Evolutionary conservation across 169 alveolate species (phyloP).

Genomic region (Eimeria sp.): DNA sequence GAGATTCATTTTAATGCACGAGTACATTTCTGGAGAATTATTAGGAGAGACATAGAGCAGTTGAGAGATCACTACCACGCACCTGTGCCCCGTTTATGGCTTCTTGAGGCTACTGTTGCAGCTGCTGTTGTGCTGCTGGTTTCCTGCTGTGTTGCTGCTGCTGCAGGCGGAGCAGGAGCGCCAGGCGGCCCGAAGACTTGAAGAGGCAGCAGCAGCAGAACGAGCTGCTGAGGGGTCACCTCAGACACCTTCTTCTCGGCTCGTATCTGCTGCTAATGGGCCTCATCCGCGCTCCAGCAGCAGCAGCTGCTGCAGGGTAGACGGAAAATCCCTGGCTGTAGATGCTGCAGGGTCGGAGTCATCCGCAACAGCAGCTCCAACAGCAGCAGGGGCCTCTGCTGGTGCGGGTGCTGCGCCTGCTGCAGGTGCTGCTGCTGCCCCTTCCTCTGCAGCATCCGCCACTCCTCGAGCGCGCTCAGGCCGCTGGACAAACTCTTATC

Average conservation of each 20-base stretch:
- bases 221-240: constrained; percentile 38
- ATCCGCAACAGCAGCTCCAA: not conserved
- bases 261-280: constrained; percentile 35
- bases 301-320: constrained; percentile 36
- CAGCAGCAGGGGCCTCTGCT: not conserved
- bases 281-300: constrained; percentile 22
- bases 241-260: constrained; percentile 23
- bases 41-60: too few species aligned
- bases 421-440: constrained; percentile 1
- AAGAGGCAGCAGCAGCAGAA: constrained; percentile 59
- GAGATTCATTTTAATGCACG: too few species aligned
- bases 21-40: too few species aligned
- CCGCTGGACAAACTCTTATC: constrained; percentile 25
- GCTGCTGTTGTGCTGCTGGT: not conserved
- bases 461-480: constrained; percentile 33
- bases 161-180: constrained; percentile 55
- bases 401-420: not conserved
- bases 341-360: constrained; percentile 29
- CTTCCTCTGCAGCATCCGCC: not conserved
- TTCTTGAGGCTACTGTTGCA: not conserved
- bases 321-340: not conserved
- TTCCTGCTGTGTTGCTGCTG: not conserved
- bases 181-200: constrained; percentile 22
- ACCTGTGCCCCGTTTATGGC: not conserved
- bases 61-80: too few species aligned